Conservation (phyloP, 1,139 yeast species). For the Magnusiomyces paraingens region DNA sequence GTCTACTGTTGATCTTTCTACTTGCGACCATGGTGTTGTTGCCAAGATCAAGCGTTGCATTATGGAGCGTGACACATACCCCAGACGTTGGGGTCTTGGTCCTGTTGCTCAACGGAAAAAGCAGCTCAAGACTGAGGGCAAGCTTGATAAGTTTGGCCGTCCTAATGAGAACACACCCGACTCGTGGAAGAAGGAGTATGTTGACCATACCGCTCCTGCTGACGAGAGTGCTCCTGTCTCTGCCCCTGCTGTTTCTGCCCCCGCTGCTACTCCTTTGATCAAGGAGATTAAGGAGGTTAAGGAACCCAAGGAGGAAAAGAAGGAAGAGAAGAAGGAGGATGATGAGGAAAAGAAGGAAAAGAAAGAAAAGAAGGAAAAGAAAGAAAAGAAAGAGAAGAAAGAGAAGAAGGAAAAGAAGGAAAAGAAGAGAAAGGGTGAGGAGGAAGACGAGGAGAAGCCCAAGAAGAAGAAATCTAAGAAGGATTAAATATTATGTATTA, state of each 20-base stretch:
- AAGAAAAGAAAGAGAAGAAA: constrained; percentile 58
- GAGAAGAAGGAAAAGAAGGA: constrained; percentile 61
- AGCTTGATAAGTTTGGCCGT: constrained; percentile 93
- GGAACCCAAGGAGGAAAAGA: constrained; percentile 18
- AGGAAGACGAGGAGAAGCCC: constrained; percentile 52
- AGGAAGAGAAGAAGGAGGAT: constrained; percentile 43
- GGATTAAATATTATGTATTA: constrained; percentile 9
- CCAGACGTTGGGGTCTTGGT: constrained; percentile 99
- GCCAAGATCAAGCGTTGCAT: constrained; percentile 98
- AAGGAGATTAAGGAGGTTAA: constrained; percentile 32
- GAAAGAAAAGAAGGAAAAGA: constrained; percentile 57
- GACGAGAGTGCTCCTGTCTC: constrained; percentile 39
- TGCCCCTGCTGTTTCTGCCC: constrained; percentile 39
- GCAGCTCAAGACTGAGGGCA: constrained; percentile 95
- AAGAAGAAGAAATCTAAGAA: constrained; percentile 38
- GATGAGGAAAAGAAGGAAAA: constrained; percentile 50
- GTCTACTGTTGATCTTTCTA: constrained; percentile 94
- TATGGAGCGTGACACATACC: constrained; percentile 98
- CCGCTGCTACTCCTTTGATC: constrained; percentile 32
- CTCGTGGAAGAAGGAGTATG: constrained; percentile 83
- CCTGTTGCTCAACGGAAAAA: constrained; percentile 98
- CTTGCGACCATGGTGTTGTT: constrained; percentile 97
- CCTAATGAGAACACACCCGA: constrained; percentile 89
- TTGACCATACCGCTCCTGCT: constrained; percentile 64
- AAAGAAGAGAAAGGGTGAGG: constrained; percentile 63